Percentiles rank a stretch among this genome's conserved stretches.
Evolutionary conservation across 345 rosid genomes (phyloP).

Genomic region (Dimocarpus longan): DNA sequence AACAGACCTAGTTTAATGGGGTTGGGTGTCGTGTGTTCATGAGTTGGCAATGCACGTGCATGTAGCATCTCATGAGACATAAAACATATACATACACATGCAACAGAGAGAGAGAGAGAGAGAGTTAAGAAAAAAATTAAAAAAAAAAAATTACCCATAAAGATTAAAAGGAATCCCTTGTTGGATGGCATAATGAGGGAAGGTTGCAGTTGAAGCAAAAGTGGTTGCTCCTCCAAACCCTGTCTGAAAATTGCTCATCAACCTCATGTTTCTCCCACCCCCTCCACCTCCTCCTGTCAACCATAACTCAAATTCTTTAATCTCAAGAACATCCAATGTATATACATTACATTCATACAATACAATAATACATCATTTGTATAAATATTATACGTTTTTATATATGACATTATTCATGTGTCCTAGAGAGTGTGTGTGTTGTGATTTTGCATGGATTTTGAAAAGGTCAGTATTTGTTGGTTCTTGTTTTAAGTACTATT

Average conservation of each 20-base stretch:
- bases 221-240: constrained; percentile 63
- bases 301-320: constrained; percentile 4
- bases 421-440: not conserved
- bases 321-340: not conserved
- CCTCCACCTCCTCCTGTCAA: constrained; percentile 7
- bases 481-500: not conserved
- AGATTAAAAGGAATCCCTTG: constrained; percentile 79
- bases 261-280: constrained; percentile 66
- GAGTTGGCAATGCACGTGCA: constrained; percentile 62
- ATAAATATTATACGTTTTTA: no score
- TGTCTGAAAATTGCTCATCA: constrained; percentile 70
- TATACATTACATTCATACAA: not conserved
- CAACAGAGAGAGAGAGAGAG: constrained; percentile 15
- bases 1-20: constrained; percentile 28
- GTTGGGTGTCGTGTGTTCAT: constrained; percentile 25
- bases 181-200: constrained; percentile 87
- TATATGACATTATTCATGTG: no score
- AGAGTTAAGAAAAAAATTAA: not conserved
- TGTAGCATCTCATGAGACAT: constrained; percentile 19
- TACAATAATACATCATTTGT: no score
- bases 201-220: constrained; percentile 79
- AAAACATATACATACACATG: not conserved
- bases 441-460: constrained; percentile 5
- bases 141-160: constrained; percentile 49
- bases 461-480: not conserved